phyloP scores from a whole-genome alignment of 192 early-diverging fungal species.

The Obelidium mucronatum region DNA sequence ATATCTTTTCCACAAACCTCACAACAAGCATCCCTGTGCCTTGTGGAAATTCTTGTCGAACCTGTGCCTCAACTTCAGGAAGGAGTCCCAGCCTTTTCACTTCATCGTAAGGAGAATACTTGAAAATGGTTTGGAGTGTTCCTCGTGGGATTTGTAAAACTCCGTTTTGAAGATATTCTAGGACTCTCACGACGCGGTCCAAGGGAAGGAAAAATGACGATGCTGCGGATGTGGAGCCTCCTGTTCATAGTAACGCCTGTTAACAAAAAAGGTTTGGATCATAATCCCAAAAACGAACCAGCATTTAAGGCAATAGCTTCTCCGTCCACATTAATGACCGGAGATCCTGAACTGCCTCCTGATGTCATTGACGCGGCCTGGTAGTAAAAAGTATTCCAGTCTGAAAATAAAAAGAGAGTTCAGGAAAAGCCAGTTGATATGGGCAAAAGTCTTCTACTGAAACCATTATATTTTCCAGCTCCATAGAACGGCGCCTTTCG shows the following conservation, averaged over 20 bases:
- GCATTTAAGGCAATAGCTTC: slow-evolving; percentile 82
- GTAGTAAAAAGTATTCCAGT: slow-evolving; percentile 64
- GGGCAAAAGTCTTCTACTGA: not conserved
- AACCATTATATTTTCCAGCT: slow-evolving; percentile 44
- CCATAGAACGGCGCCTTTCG: slow-evolving; percentile 53
- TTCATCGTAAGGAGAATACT: slow-evolving; percentile 51
- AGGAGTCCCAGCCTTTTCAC: slow-evolving; percentile 73
- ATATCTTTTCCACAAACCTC: slow-evolving; percentile 51
- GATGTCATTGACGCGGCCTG: slow-evolving; percentile 82
- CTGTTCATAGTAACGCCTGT: not conserved
- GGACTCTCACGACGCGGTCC: slow-evolving; percentile 57
- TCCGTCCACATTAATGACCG: slow-evolving; percentile 83
- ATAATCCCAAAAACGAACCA: slow-evolving; percentile 45
- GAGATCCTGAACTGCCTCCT: slow-evolving; percentile 80
- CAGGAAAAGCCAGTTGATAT: too few species aligned
- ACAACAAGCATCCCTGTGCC: slow-evolving; percentile 78
- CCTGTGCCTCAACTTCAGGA: slow-evolving; percentile 60
- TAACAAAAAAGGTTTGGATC: not conserved
- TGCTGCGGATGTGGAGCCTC: slow-evolving; percentile 70
- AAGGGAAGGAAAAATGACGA: slow-evolving; percentile 86
- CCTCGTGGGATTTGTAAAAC: slow-evolving; percentile 42
- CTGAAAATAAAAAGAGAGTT: slow-evolving; percentile 15
- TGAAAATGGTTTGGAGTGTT: slow-evolving; percentile 55
- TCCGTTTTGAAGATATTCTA: slow-evolving; percentile 39
- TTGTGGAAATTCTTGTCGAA: slow-evolving; percentile 64